Evolutionary conservation across 345 rosid species (phyloP).

Genomic region (Salix caprea): DNA sequence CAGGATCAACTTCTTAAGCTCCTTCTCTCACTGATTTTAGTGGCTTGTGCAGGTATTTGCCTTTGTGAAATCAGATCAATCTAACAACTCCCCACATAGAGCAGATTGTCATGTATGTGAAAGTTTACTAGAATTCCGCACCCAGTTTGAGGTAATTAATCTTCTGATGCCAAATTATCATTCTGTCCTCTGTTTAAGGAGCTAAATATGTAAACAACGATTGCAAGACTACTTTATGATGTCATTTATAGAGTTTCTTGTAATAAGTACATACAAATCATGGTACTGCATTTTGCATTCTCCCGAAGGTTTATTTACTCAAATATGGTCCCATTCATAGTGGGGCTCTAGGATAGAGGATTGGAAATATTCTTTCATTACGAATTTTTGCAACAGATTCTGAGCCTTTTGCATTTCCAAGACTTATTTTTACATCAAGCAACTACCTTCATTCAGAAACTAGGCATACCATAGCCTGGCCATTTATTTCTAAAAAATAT

Average conservation of each 20-base stretch:
- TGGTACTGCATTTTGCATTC: not conserved
- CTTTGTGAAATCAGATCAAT: conserved; percentile 64
- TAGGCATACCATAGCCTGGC: not conserved
- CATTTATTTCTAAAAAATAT: not conserved
- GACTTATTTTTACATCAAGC: not conserved
- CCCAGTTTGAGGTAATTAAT: conserved; percentile 66
- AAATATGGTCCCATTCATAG: not conserved
- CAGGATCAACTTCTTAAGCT: not conserved
- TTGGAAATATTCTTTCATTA: not conserved
- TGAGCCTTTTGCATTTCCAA: not conserved
- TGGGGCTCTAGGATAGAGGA: not conserved
- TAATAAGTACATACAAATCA: not conserved
- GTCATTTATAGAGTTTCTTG: not conserved
- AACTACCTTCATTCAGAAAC: not conserved
- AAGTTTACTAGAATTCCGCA: conserved; percentile 73
- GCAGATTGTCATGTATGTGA: conserved; percentile 94
- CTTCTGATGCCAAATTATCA: not conserved
- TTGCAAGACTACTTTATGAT: not conserved
- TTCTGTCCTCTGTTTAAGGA: not conserved
- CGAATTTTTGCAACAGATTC: not conserved
- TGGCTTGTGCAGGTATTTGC: conserved; percentile 68
- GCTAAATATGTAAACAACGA: not conserved
- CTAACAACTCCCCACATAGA: conserved; percentile 58
- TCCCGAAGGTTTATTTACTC: not conserved
- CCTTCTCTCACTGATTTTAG: not conserved